A percentile compares a stretch with the other conserved stretches of the same genome.
phyloP scores from a whole-genome alignment of 2,329 filamentous ascomycete species.

The Paecilomyces sp. region DNA sequence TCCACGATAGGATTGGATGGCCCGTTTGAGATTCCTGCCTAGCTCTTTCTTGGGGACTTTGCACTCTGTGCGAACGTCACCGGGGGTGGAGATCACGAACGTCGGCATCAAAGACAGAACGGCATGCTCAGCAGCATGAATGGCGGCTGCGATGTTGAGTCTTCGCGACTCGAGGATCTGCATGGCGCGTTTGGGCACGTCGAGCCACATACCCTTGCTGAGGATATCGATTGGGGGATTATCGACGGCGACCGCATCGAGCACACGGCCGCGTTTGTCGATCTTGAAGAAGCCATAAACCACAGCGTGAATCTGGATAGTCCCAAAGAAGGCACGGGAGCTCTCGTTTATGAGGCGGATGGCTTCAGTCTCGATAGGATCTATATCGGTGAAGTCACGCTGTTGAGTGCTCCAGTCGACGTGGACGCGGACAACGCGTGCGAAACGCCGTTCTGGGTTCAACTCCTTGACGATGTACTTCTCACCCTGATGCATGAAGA shows the following conservation, averaged over 20 bases:
- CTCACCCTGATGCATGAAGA: conserved; percentile 93
- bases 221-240: conserved; percentile 82
- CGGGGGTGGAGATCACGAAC: conserved; percentile 82
- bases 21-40: conserved; percentile 45
- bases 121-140: conserved; percentile 92
- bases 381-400: conserved; percentile 88
- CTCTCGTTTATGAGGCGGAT: conserved; percentile 61
- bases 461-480: conserved; percentile 91
- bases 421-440: conserved; percentile 78
- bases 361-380: conserved; percentile 84
- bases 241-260: conserved; percentile 88
- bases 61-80: conserved; percentile 90
- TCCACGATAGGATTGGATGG: conserved; percentile 16
- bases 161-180: conserved; percentile 66
- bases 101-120: conserved; percentile 80
- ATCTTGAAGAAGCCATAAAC: conserved; percentile 98
- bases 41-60: conserved; percentile 87
- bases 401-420: conserved; percentile 95
- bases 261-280: conserved; percentile 74
- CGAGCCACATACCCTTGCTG: conserved; percentile 91
- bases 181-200: conserved; percentile 72
- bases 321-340: conserved; percentile 74
- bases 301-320: conserved; percentile 76
- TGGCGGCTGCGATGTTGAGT: conserved; percentile 78
- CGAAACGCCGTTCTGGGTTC: conserved; percentile 69